These are phyloP conservation scores for Atractiella rhizophila DNA, from an alignment of 768 basidiomycete species.

Conservation along the genomic window DNA sequence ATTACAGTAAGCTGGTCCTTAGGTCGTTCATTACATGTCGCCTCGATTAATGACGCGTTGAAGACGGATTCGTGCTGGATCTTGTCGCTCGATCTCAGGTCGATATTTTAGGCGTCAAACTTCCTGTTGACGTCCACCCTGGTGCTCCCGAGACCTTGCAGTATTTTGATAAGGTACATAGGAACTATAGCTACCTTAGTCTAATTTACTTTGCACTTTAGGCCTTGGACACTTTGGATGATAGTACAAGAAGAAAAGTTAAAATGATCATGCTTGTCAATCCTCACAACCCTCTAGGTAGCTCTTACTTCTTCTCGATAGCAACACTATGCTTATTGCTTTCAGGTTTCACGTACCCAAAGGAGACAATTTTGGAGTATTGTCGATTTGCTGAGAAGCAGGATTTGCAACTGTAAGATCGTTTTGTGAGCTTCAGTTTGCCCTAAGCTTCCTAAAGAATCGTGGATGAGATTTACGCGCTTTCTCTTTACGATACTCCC, in stretches of 20 bases:
- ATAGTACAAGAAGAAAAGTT: constrained; percentile 1
- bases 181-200: not conserved
- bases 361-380: constrained; percentile 13
- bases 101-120: constrained; percentile 9
- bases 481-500: constrained; percentile 7
- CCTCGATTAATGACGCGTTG: not conserved
- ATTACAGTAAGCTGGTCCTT: not conserved
- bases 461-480: constrained; percentile 15
- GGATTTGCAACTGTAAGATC: constrained; percentile 14
- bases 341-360: constrained; percentile 14
- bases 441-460: too few relatives aligned
- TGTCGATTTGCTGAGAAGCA: constrained; percentile 13
- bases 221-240: too few relatives aligned
- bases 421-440: too few relatives aligned
- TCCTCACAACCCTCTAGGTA: constrained; percentile 16
- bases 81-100: constrained; percentile 8
- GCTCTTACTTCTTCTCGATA: not conserved
- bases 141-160: constrained; percentile 2
- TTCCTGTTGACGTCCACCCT: constrained; percentile 6
- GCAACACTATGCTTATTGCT: not conserved
- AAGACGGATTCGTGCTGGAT: constrained; percentile 10
- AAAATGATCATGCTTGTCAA: constrained; percentile 14
- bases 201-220: too few relatives aligned
- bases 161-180: constrained; percentile 3
- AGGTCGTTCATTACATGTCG: not conserved